Conservation (phyloP, 495 filamentous ascomycete species). For the Beverwykella pulmonaria region DNA sequence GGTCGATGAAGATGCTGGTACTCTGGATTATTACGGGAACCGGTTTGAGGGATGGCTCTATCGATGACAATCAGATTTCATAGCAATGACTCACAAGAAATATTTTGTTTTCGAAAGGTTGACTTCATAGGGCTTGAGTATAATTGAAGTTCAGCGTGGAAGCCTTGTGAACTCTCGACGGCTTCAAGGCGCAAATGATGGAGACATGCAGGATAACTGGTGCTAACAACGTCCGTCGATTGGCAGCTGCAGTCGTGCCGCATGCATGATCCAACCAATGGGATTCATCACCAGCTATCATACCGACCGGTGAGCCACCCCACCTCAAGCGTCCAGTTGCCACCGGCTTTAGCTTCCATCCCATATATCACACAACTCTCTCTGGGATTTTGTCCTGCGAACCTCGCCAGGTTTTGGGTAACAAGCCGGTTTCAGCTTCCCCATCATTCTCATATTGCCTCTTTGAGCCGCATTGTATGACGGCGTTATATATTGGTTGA, state of each 20-base stretch:
- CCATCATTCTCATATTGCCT: background rate
- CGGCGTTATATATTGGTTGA: background rate
- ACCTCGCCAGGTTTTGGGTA: background rate
- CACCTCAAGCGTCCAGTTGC: background rate
- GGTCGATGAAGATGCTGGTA: background rate
- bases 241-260: background rate
- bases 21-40: slow-evolving; percentile 36
- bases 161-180: too few relatives aligned
- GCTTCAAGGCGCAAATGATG: too few relatives aligned
- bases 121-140: too few relatives aligned
- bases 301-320: background rate
- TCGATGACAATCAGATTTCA: slow-evolving; percentile 5
- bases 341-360: background rate
- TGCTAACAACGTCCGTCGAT: too few relatives aligned
- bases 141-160: too few relatives aligned
- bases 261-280: background rate
- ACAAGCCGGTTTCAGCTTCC: background rate
- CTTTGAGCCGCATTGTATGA: background rate
- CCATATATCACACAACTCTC: background rate
- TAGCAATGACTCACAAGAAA: too few relatives aligned
- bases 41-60: slow-evolving; percentile 34
- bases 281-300: background rate
- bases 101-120: too few relatives aligned
- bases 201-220: too few relatives aligned
- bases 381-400: background rate